Evolutionary conservation across 228 moss, liverwort and hornwort genomes (phyloP).

Genomic region (Sphagnum fallax): DNA sequence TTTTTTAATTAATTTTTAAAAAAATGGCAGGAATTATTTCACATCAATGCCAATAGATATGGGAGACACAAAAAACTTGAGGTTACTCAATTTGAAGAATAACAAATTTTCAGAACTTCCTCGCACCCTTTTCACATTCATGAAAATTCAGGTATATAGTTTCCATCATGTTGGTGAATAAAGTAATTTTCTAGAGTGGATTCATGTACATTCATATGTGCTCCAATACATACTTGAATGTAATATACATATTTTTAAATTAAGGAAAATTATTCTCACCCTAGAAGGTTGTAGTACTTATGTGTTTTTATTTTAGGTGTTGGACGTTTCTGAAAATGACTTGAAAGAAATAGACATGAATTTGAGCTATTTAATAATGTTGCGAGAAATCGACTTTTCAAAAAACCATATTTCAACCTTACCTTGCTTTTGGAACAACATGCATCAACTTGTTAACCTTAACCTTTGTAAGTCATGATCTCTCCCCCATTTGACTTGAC

Average conservation of each 20-base stretch:
- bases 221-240: neutral
- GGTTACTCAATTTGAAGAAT: conserved; percentile 44
- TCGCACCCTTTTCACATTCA: conserved; percentile 53
- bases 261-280: neutral
- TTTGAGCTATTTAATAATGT: conserved; percentile 25
- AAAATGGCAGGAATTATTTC: conserved; percentile 33
- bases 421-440: conserved; percentile 56
- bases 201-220: neutral
- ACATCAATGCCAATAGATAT: conserved; percentile 50
- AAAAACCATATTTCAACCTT: conserved; percentile 39
- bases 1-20: neutral
- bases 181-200: neutral
- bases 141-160: conserved; percentile 43
- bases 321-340: conserved; percentile 55
- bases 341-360: conserved; percentile 50
- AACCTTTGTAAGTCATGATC: conserved; percentile 37
- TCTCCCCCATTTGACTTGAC: too few species aligned
- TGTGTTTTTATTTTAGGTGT: conserved; percentile 13
- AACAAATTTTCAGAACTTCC: conserved; percentile 66
- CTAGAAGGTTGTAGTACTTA: neutral
- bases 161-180: neutral
- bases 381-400: conserved; percentile 58
- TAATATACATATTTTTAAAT: conserved; percentile 1
- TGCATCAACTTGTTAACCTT: conserved; percentile 49
- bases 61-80: conserved; percentile 51